phyloP scores from a whole-genome alignment of 164 flowering plant species.

The Buxus sempervirens region DNA sequence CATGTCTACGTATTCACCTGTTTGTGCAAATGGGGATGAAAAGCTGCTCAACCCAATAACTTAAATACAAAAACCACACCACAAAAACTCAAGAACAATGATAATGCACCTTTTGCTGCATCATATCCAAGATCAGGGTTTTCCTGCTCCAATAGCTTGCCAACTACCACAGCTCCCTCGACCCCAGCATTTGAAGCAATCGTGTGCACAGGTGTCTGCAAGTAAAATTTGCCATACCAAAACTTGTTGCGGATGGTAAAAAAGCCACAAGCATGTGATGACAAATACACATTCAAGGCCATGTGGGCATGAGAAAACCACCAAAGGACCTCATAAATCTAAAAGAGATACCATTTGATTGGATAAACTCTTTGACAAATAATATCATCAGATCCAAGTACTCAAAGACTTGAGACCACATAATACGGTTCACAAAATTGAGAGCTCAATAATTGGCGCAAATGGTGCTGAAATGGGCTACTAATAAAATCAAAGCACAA shows the following conservation, averaged over 20 bases:
- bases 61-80: background rate
- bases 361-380: too few relatives aligned
- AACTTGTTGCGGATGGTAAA: too few relatives aligned
- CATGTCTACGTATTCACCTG: constrained; percentile 97
- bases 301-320: too few relatives aligned
- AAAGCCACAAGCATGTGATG: too few relatives aligned
- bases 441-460: background rate
- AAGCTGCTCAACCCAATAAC: background rate
- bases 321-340: too few relatives aligned
- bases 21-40: background rate
- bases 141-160: constrained; percentile 89
- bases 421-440: too few relatives aligned
- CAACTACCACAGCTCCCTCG: constrained; percentile 96
- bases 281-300: too few relatives aligned
- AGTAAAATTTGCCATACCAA: background rate
- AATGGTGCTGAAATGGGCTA: background rate
- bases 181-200: constrained; percentile 97
- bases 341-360: too few relatives aligned
- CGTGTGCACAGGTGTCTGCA: constrained; percentile 83
- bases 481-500: background rate
- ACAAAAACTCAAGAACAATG: background rate
- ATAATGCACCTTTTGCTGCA: constrained; percentile 82
- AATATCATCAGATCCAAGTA: too few relatives aligned
- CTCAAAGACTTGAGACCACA: too few relatives aligned
- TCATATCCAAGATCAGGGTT: constrained; percentile 91